Base-by-base conservation (phyloP, 768 basidiomycete species). In the Tricholoma saponaceum region DNA sequence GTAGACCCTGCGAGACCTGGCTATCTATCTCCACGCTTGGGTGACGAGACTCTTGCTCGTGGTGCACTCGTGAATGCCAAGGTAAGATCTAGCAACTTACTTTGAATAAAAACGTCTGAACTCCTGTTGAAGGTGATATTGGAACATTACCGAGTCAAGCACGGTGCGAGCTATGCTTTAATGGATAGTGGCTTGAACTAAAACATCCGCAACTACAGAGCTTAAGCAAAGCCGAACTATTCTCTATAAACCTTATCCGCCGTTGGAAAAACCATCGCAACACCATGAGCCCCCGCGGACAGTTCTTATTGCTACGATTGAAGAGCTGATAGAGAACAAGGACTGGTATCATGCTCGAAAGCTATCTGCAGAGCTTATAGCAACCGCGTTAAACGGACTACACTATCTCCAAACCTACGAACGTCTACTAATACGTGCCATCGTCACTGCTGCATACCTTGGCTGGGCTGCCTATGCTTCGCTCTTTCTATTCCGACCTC, bases 391-490 rank as follows among this genome's bases (percentile, higher is more conserved):
- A 4, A 70, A 74, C 35, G 91, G 90, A 0, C 70, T 92, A 30
- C 83, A 85, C 28, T 93, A 93, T 65, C 79, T 93, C 4, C 88
- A 93, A 69, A 92, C 89, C 67, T 94, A 93, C 68, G 90, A 95
- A 66, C 84, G 89, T 16, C 74, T 82, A 28, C 70, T 93, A 46
- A 86, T 95, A 26, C 82, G 85, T 14, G 72, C 66, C 2, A 83
- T 94, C 60, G 91, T 92, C 52, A 80, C 79, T 1, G 66, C 78
- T 6, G 90, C 89, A 1, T 94, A 95, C 69, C 67, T 79, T 2
- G 90, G 90, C 53, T 95, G 92, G 90, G 83, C 83, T 18, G 84
- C 83, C 0, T 92, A 83, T 68, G 75, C 83, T 5, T 82, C 84
- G 0, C 68, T 83, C 5, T 84, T 77, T 43, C 76, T 91, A 5